These are phyloP conservation scores for Colletotrichum chlorophyti DNA, from an alignment of 2,329 filamentous ascomycete species.

Conservation along the genomic window DNA sequence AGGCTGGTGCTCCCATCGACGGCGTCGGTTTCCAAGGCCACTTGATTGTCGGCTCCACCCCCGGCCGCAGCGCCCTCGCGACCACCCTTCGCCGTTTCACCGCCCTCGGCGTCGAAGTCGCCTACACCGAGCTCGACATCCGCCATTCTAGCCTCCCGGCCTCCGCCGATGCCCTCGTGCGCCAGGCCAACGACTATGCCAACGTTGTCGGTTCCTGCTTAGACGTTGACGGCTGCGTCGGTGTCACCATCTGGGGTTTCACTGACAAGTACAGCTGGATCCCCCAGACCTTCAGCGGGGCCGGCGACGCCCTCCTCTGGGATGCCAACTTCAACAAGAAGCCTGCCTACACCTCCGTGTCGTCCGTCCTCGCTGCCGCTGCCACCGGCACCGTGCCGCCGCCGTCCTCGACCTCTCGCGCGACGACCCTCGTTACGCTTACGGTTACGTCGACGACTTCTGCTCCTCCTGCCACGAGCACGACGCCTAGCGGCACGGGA, in stretches of 20 bases:
- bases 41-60: slow-evolving; percentile 51
- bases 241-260: slow-evolving; percentile 52
- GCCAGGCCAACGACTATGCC: slow-evolving; percentile 57
- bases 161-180: slow-evolving; percentile 43
- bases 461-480: slow-evolving; percentile 19
- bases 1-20: slow-evolving; percentile 54
- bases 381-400: slow-evolving; percentile 22
- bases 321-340: slow-evolving; percentile 46
- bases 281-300: slow-evolving; percentile 44
- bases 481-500: slow-evolving; percentile 5
- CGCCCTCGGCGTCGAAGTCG: slow-evolving; percentile 60
- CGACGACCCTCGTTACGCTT: slow-evolving; percentile 3
- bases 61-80: slow-evolving; percentile 50
- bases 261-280: slow-evolving; percentile 48
- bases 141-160: slow-evolving; percentile 55
- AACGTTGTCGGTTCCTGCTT: slow-evolving; percentile 45
- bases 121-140: slow-evolving; percentile 69
- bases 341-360: slow-evolving; percentile 46
- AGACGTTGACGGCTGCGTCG: slow-evolving; percentile 47
- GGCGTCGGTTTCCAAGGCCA: slow-evolving; percentile 61
- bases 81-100: slow-evolving; percentile 58
- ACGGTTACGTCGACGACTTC: slow-evolving; percentile 4
- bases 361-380: slow-evolving; percentile 40
- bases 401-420: slow-evolving; percentile 9
- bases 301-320: slow-evolving; percentile 48